Percentiles rank a stretch among this genome's conserved stretches.
Evolutionary conservation across 1,284 basidiomycete genomes (phyloP).

Genomic region (Pyrrhoderma lamaoense): DNA sequence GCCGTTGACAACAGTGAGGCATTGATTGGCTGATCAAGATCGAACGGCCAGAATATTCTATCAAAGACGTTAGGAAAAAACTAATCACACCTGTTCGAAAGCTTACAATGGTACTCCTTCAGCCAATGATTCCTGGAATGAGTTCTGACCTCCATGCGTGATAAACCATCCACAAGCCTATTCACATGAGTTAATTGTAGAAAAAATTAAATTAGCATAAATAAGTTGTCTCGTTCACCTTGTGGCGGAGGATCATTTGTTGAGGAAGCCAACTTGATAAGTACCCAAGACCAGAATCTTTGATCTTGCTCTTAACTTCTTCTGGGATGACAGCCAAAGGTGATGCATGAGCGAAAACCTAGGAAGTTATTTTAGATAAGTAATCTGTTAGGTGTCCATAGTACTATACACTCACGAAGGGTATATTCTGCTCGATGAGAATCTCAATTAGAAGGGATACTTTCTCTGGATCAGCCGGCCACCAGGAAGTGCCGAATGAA

Average conservation of each 20-base stretch:
- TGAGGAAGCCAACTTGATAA: constrained; percentile 17
- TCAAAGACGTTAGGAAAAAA: background rate
- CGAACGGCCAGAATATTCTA: constrained; percentile 26
- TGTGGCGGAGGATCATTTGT: constrained; percentile 17
- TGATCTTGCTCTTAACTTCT: constrained; percentile 7
- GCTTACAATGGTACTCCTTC: constrained; percentile 19
- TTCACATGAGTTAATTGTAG: background rate
- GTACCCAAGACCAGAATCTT: constrained; percentile 13
- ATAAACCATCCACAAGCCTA: constrained; percentile 20
- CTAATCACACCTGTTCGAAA: too few relatives aligned
- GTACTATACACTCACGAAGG: constrained; percentile 14
- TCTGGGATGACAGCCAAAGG: constrained; percentile 11
- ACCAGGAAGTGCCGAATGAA: constrained; percentile 17
- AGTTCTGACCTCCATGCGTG: constrained; percentile 19
- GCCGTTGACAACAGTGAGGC: constrained; percentile 20
- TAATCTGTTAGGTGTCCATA: background rate
- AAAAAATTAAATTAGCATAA: background rate
- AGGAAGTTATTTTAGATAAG: too few relatives aligned
- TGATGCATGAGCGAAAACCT: constrained; percentile 17
- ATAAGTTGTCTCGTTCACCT: too few relatives aligned
- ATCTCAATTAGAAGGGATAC: constrained; percentile 13
- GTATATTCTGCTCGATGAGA: constrained; percentile 11
- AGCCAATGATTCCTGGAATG: constrained; percentile 16
- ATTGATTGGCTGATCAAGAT: constrained; percentile 24
- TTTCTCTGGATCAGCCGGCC: constrained; percentile 14